Evolutionary conservation across 1,284 basidiomycete genomes (phyloP).

Genomic region (Exsudoporus floridanus): DNA sequence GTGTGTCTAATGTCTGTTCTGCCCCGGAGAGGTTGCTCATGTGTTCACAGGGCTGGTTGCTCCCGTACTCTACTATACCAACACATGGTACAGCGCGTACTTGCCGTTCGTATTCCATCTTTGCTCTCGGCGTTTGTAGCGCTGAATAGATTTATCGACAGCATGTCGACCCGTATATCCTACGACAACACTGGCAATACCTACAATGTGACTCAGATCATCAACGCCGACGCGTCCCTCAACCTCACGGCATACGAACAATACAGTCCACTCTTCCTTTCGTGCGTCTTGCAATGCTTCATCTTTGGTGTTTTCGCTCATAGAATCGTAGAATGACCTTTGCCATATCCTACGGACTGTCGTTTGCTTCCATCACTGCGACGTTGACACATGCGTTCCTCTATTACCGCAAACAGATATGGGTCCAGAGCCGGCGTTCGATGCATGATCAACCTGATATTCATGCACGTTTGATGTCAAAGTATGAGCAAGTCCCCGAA

Average conservation of each 20-base stretch:
- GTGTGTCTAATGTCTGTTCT: conserved; percentile 25
- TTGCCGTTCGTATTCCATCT: conserved; percentile 40
- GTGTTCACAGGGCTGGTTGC: conserved; percentile 51
- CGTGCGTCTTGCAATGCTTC: conserved; percentile 38
- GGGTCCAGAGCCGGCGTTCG: conserved; percentile 50
- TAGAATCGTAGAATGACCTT: conserved; percentile 42
- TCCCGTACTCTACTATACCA: conserved; percentile 65
- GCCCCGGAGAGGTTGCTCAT: not conserved
- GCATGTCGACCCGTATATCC: conserved; percentile 52
- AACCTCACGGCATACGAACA: conserved; percentile 64
- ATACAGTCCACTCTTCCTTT: conserved; percentile 86
- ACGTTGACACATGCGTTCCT: conserved; percentile 68
- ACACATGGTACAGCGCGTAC: conserved; percentile 62
- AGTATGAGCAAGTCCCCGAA: conserved; percentile 69
- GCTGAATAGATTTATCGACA: conserved; percentile 6
- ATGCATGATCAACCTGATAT: conserved; percentile 70
- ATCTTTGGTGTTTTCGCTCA: not conserved
- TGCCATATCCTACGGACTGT: conserved; percentile 65
- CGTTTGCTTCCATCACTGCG: conserved; percentile 68
- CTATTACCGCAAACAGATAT: conserved; percentile 69
- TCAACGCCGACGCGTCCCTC: conserved; percentile 58
- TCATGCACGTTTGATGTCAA: conserved; percentile 71
- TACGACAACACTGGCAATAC: conserved; percentile 62
- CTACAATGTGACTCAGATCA: conserved; percentile 71
- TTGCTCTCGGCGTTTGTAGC: not conserved